Evolutionary conservation across 345 rosid genomes (phyloP).

Genomic region (Punica granatum): DNA sequence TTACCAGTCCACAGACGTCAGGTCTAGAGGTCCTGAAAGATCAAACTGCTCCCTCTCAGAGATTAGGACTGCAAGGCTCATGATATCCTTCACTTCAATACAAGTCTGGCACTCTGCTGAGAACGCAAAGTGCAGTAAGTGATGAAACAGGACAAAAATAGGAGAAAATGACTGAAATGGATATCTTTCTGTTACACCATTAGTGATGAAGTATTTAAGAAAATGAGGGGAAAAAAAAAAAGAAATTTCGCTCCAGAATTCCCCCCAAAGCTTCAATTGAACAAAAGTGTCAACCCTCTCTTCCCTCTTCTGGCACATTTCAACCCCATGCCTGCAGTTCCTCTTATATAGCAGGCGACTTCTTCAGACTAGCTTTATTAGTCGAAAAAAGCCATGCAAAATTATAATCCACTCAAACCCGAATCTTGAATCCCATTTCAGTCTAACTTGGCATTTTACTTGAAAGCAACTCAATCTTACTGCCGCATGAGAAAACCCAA

Average conservation of each 20-base stretch:
- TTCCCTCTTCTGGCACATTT: too few relatives aligned
- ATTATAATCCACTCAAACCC: not conserved
- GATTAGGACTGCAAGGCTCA: conserved; percentile 17
- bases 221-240: not conserved
- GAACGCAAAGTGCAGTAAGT: conserved; percentile 5
- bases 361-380: not conserved
- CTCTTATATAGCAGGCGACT: too few relatives aligned
- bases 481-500: too few relatives aligned
- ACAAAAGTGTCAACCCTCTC: too few relatives aligned
- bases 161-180: too few relatives aligned
- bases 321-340: too few relatives aligned
- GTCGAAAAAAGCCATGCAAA: not conserved
- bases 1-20: conserved; percentile 63
- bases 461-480: not conserved
- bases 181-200: too few relatives aligned
- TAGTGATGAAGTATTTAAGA: too few relatives aligned
- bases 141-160: not conserved
- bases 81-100: not conserved
- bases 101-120: conserved; percentile 10
- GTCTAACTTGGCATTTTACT: not conserved
- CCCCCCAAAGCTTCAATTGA: not conserved
- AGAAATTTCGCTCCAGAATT: not conserved
- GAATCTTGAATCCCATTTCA: not conserved
- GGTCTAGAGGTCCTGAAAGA: conserved; percentile 61
- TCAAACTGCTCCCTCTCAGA: conserved; percentile 63